These are phyloP conservation scores for Flammula alnicola DNA, from an alignment of 1,284 basidiomycete species.

Conservation along the genomic window DNA sequence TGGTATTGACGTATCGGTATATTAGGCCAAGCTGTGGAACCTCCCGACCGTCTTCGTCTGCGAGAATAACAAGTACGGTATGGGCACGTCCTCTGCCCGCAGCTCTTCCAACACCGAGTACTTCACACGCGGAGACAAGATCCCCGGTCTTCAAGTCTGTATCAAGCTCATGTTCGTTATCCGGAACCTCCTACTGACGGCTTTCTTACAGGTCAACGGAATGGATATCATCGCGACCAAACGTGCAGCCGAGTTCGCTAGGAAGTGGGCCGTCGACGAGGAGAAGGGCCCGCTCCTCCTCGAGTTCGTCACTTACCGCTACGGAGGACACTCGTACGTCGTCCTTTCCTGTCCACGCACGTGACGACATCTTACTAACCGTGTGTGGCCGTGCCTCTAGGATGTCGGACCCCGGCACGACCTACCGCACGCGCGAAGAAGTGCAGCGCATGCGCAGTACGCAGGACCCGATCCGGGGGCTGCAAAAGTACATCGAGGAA, in stretches of 20 bases:
- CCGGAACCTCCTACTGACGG: neutral
- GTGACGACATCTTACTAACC: neutral
- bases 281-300: constrained; percentile 93
- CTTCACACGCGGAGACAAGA: constrained; percentile 96
- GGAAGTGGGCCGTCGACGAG: constrained; percentile 82
- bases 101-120: constrained; percentile 94
- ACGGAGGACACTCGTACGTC: constrained; percentile 95
- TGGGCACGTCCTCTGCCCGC: constrained; percentile 94
- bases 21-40: constrained; percentile 93
- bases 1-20: neutral
- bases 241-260: constrained; percentile 86
- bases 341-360: constrained; percentile 24
- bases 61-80: constrained; percentile 99
- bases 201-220: constrained; percentile 76
- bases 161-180: neutral
- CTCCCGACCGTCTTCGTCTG: constrained; percentile 95
- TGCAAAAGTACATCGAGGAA: constrained; percentile 92
- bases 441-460: constrained; percentile 96
- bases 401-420: constrained; percentile 99
- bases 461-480: constrained; percentile 96
- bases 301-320: constrained; percentile 98
- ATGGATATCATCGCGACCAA: constrained; percentile 97
- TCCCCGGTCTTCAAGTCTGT: constrained; percentile 91
- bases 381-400: constrained; percentile 43
- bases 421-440: constrained; percentile 98